phyloP scores from a whole-genome alignment of 176 grass and related monocot species.

The Musa beccarii region DNA sequence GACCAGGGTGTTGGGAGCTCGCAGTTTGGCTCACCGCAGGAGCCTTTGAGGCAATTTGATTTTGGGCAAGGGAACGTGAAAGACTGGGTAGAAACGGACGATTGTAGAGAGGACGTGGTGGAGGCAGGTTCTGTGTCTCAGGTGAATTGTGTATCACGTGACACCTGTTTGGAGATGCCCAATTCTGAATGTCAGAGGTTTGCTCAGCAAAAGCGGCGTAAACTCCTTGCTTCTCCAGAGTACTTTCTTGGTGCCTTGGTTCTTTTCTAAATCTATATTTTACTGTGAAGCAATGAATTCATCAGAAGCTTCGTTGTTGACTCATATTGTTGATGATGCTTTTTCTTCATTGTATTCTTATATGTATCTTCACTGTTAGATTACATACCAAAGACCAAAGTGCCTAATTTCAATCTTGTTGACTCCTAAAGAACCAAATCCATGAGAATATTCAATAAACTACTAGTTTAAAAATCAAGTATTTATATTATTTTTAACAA shows the following conservation, averaged over 20 bases:
- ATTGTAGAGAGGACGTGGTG: neutral
- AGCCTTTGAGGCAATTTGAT: neutral
- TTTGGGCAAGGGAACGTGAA: neutral
- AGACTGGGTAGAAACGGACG: neutral
- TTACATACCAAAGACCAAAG: no score
- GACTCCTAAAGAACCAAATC: no score
- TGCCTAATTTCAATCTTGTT: no score
- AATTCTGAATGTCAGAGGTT: constrained; percentile 25
- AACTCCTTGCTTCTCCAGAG: constrained; percentile 52
- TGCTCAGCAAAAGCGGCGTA: constrained; percentile 64
- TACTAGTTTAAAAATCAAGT: no score
- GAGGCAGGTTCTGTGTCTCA: neutral
- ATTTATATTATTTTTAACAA: no score
- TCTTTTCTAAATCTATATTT: neutral
- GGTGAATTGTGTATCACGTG: neutral
- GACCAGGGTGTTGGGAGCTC: constrained; percentile 10
- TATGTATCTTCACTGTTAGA: no score
- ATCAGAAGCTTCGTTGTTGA: no score
- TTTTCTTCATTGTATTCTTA: no score
- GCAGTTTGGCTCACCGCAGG: neutral
- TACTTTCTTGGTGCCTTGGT: constrained; percentile 28
- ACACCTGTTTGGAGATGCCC: neutral
- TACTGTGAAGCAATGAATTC: neutral
- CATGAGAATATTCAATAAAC: no score
- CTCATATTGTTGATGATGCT: no score